phyloP scores from a whole-genome alignment of 495 filamentous ascomycete species.

The Pseudomonodictys pantanalensis region DNA sequence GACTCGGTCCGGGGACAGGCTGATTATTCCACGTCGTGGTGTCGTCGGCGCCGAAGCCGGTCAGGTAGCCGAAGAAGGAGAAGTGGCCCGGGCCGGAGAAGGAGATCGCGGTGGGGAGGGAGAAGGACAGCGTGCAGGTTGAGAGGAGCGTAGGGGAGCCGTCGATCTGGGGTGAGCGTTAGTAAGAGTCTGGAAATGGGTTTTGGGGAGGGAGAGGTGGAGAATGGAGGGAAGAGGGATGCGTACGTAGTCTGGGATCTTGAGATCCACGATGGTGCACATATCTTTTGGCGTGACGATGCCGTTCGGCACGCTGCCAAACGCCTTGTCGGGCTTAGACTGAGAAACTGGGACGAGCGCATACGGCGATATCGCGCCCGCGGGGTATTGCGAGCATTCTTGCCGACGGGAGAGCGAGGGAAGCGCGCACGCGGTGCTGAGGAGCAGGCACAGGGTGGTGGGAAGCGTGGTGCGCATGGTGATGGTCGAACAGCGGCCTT shows the following conservation, averaged over 20 bases:
- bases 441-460: neutral
- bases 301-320: constrained; percentile 6
- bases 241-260: constrained; percentile 18
- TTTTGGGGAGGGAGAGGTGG: no score
- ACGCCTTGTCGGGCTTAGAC: constrained; percentile 9
- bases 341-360: constrained; percentile 9
- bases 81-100: constrained; percentile 12
- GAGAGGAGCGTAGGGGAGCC: constrained; percentile 14
- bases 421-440: neutral
- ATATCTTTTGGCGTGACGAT: constrained; percentile 16
- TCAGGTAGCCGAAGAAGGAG: constrained; percentile 14
- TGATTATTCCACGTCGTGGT: constrained; percentile 17
- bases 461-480: neutral
- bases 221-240: no score
- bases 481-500: no score
- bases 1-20: constrained; percentile 14
- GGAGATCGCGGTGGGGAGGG: constrained; percentile 3
- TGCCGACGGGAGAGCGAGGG: constrained; percentile 3
- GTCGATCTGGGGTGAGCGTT: no score
- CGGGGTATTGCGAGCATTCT: constrained; percentile 5
- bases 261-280: constrained; percentile 22
- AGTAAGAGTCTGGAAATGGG: no score
- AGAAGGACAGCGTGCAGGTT: constrained; percentile 14
- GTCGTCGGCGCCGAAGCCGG: constrained; percentile 11
- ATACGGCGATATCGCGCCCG: constrained; percentile 17